Evolutionary conservation across 352 stramenopile genomes (phyloP).

Genomic region (Phytophthora palmivora): DNA sequence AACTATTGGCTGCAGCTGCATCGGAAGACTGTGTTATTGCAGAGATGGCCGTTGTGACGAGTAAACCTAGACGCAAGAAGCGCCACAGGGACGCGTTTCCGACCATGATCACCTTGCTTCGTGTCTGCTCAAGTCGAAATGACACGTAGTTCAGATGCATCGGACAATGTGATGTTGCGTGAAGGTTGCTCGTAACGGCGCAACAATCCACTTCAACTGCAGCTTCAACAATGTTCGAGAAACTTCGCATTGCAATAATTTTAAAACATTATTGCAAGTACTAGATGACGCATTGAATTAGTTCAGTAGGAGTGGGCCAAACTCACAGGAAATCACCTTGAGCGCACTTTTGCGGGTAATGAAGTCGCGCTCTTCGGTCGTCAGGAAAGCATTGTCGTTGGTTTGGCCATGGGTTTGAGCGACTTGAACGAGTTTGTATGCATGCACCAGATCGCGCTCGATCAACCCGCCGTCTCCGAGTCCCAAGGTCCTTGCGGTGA

Average conservation of each 20-base stretch:
- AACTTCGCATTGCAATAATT: not conserved
- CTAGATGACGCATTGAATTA: conserved; percentile 1
- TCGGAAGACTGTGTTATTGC: conserved; percentile 7
- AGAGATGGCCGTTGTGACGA: conserved; percentile 7
- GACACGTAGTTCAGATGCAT: conserved; percentile 24
- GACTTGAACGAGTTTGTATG: conserved; percentile 73
- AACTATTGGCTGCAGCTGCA: conserved; percentile 4
- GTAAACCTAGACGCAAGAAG: conserved; percentile 11
- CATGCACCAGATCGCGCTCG: conserved; percentile 45
- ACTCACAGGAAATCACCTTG: conserved; percentile 54
- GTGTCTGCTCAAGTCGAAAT: conserved; percentile 5
- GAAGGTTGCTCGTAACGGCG: conserved; percentile 21
- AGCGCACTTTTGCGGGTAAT: conserved; percentile 46
- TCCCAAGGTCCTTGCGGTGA: conserved; percentile 45
- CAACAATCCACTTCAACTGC: conserved; percentile 28
- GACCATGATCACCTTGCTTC: conserved; percentile 10
- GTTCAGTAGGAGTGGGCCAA: conserved; percentile 24
- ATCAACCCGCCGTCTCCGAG: conserved; percentile 43
- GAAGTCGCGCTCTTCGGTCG: conserved; percentile 48
- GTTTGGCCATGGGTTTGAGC: conserved; percentile 37
- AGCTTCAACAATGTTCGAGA: conserved; percentile 20
- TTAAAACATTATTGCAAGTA: not conserved
- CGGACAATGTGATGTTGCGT: conserved; percentile 4
- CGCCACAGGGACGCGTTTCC: conserved; percentile 6
- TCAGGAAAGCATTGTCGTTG: conserved; percentile 43